Evolutionary conservation across 768 basidiomycete species (phyloP).

Genomic region (Boletus reticuloceps): DNA sequence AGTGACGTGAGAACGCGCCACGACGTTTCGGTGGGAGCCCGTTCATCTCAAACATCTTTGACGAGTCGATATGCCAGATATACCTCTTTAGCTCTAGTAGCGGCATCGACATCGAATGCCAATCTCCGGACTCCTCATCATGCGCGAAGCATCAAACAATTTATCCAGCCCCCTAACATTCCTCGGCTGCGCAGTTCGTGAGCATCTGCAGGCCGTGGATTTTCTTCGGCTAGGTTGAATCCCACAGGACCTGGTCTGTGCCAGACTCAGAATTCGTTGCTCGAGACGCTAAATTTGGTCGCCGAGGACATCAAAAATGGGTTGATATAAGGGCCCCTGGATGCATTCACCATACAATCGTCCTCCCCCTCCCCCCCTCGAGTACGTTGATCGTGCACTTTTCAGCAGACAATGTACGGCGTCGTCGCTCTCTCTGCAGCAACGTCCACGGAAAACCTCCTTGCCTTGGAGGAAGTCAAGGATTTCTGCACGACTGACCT

Average conservation of each 20-base stretch:
- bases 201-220: constrained; percentile 22
- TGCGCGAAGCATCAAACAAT: constrained; percentile 16
- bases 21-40: constrained; percentile 12
- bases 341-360: no score
- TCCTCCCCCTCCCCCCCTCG: constrained; percentile 10
- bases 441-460: constrained; percentile 45
- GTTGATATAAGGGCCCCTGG: constrained; percentile 19
- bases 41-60: constrained; percentile 13
- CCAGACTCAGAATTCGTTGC: constrained; percentile 17
- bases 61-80: constrained; percentile 1
- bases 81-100: constrained; percentile 14
- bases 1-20: constrained; percentile 25
- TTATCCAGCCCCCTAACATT: constrained; percentile 9
- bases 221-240: constrained; percentile 21
- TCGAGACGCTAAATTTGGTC: constrained; percentile 22
- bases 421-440: constrained; percentile 45
- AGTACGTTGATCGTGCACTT: neutral
- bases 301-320: constrained; percentile 9
- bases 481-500: constrained; percentile 53
- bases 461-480: constrained; percentile 52
- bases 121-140: constrained; percentile 8
- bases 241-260: constrained; percentile 17
- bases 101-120: constrained; percentile 3
- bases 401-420: constrained; percentile 25
- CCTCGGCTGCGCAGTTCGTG: constrained; percentile 13